A percentile compares a stretch with the other conserved stretches of the same genome.
Conservation (phyloP, 805 yeast species). For the Saturnispora serradocipensis region DNA sequence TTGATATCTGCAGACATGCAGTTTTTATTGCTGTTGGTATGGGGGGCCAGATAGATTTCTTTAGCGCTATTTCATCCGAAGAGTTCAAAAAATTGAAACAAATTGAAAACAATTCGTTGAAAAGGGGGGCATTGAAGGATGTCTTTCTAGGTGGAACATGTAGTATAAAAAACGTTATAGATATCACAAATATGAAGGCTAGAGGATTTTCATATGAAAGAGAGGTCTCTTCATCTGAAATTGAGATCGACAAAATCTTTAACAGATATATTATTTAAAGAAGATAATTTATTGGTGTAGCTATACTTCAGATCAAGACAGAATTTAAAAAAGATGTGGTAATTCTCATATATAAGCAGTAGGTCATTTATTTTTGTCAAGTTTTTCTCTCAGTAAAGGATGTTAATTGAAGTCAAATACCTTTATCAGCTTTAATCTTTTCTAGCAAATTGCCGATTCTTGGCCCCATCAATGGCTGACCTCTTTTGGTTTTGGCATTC, state of each 20-base stretch:
- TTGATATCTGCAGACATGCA: conserved; percentile 1
- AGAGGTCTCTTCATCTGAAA: not conserved
- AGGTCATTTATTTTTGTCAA: not conserved
- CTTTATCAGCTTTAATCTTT: conserved; percentile 45
- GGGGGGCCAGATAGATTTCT: conserved; percentile 28
- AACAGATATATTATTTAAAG: not conserved
- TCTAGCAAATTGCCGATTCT: conserved; percentile 70
- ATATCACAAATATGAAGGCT: not conserved
- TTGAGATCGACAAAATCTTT: conserved; percentile 1
- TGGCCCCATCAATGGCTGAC: conserved; percentile 91
- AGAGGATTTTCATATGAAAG: not conserved
- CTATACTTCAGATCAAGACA: not conserved
- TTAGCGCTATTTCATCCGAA: conserved; percentile 9
- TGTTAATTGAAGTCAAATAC: not conserved
- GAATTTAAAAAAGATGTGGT: not conserved
- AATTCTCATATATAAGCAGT: too few relatives aligned
- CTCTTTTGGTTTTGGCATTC: conserved; percentile 50
- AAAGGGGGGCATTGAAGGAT: not conserved
- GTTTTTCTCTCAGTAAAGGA: not conserved
- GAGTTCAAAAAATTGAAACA: conserved; percentile 7
- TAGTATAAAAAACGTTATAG: not conserved
- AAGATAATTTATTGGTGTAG: too few relatives aligned
- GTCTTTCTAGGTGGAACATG: not conserved
- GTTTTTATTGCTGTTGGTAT: conserved; percentile 28
- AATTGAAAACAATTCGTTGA: not conserved